phyloP scores from a whole-genome alignment of 2,329 filamentous ascomycete genomes.

The Scopulariopsis brevicaulis region DNA sequence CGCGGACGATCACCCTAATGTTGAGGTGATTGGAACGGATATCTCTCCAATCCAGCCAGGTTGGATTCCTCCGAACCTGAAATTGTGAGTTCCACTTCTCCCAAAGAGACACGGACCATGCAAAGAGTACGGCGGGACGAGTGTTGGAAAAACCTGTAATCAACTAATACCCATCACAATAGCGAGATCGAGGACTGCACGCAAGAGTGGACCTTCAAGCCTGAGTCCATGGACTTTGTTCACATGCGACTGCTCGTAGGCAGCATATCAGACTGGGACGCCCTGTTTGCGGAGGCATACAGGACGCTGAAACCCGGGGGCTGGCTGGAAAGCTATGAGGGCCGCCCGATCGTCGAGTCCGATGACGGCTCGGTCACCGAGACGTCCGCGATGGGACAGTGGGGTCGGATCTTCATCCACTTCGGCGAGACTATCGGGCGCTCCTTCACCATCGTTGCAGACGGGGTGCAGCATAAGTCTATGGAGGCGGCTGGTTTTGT shows the following conservation, averaged over 20 bases:
- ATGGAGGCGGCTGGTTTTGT: constrained; percentile 33
- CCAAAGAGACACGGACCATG: too few species aligned
- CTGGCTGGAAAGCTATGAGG: constrained; percentile 17
- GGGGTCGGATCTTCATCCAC: constrained; percentile 16
- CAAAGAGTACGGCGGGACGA: constrained; percentile 15
- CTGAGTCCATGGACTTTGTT: constrained; percentile 42
- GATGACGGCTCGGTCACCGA: constrained; percentile 17
- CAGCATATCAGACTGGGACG: constrained; percentile 41
- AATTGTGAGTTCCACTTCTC: constrained; percentile 31
- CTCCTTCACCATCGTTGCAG: constrained; percentile 14
- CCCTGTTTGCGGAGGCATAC: constrained; percentile 38
- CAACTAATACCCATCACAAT: not conserved
- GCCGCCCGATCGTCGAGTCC: constrained; percentile 23
- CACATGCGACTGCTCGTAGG: constrained; percentile 47
- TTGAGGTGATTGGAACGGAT: constrained; percentile 36
- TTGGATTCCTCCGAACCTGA: constrained; percentile 30
- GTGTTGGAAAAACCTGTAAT: constrained; percentile 10
- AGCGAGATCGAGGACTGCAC: constrained; percentile 20
- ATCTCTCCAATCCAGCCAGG: constrained; percentile 43
- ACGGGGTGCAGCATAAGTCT: constrained; percentile 8
- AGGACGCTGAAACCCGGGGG: constrained; percentile 31
- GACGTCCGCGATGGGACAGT: constrained; percentile 14
- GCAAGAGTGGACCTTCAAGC: constrained; percentile 29
- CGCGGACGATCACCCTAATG: constrained; percentile 28
- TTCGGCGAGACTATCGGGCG: constrained; percentile 17